Base-by-base conservation (phyloP, 139 green algal genomes). In the Ettlia oleoabundans region DNA sequence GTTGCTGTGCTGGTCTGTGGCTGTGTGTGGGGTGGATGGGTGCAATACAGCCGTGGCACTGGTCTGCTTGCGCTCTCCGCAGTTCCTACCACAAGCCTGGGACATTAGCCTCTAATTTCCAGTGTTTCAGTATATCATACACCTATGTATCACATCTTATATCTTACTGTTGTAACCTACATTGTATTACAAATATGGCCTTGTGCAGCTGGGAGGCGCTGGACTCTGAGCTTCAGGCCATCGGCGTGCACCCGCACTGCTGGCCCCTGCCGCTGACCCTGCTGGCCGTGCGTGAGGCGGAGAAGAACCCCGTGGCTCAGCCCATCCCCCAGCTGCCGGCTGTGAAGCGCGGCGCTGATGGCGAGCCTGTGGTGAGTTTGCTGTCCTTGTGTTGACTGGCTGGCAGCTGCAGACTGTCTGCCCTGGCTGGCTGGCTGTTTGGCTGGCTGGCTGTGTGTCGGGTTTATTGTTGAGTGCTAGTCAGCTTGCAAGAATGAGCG, bases 171-270 rank as follows among this genome's bases (percentile, higher is more conserved):
- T n/a, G n/a, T n/a, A n/a, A n/a, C n/a, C n/a, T n/a, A n/a, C n/a
- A n/a, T n/a, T n/a, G n/a, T n/a, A n/a, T n/a, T n/a, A n/a, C n/a
- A n/a, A n/a, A n/a, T n/a, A n/a, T n/a, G n/a, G n/a, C 63, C 63
- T 7, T 43, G 3, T 30, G 73, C 73, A 83, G 78, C 88, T 97
- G 94, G 94, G 92, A 97, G 86, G 89, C 91, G 15, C 70, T 96
- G 9, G 86, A 89, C 26, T 73, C 85, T 8, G 89, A 93, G 86
- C 86, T 97, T 21, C 61, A 81, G 8, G 82, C 82, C 43, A 77
- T 97, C 5, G 92, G 92, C 83, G 52, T 78, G 82, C 68, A 65
- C 74, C 82, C 88, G 4, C 40, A 35, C 22, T 69, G 63, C 18
- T 92, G 88, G 88, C 84, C 86, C 4, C 81, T 92, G 64, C 88